Conservation (phyloP, 768 basidiomycete species). For the Xerocomus potaroensis region DNA sequence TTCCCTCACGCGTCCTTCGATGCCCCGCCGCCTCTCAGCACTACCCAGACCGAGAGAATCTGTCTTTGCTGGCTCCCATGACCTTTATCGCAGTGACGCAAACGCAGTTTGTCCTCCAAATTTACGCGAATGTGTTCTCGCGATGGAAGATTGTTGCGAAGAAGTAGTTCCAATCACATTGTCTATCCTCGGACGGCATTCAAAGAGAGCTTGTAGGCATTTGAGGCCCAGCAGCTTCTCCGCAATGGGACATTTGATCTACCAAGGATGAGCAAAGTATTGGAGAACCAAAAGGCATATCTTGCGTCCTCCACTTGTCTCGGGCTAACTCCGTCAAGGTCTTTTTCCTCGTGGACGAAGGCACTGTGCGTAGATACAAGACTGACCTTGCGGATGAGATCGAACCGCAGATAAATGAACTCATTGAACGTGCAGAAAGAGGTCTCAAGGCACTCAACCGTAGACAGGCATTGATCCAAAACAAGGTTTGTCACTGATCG, state of each 20-base stretch:
- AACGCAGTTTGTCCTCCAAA: conserved; percentile 66
- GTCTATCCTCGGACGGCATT: neutral
- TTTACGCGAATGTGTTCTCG: conserved; percentile 69
- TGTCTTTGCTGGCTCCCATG: conserved; percentile 63
- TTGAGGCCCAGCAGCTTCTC: conserved; percentile 65
- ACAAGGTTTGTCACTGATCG: conserved; percentile 45
- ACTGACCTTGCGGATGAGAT: conserved; percentile 73
- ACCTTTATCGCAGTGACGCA: conserved; percentile 59
- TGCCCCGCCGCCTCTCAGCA: conserved; percentile 48
- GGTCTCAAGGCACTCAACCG: conserved; percentile 59
- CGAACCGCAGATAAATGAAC: conserved; percentile 74
- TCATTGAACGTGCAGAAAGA: conserved; percentile 66
- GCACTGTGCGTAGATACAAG: conserved; percentile 70
- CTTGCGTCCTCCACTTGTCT: neutral
- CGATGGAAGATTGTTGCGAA: conserved; percentile 79
- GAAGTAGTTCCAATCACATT: conserved; percentile 42
- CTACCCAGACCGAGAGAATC: conserved; percentile 55
- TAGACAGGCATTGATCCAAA: conserved; percentile 56
- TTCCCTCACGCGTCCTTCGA: conserved; percentile 20
- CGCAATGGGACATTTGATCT: conserved; percentile 69
- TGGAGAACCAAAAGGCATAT: conserved; percentile 63
- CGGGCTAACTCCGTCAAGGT: conserved; percentile 42
- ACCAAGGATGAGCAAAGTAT: conserved; percentile 61
- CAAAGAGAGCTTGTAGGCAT: conserved; percentile 39
- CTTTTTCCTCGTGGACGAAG: conserved; percentile 70